Evolutionary conservation across 2,329 filamentous ascomycete genomes (phyloP).

Genomic region (Trichoderma atroviride): DNA sequence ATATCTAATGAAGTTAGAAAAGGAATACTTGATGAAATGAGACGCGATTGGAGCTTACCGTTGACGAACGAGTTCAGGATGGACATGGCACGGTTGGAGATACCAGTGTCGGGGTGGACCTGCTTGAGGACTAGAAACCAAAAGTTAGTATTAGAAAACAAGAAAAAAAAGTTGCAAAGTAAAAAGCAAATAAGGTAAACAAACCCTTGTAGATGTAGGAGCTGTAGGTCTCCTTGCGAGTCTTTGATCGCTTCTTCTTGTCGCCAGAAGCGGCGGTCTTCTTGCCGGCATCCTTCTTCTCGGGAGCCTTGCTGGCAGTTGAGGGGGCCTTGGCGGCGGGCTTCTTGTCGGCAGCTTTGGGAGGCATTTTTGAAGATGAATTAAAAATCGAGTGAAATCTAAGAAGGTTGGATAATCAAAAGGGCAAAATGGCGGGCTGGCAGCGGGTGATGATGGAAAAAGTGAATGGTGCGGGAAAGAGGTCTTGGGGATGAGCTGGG

Average conservation of each 20-base stretch:
- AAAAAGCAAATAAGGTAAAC: constrained; percentile 11
- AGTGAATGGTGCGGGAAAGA: constrained; percentile 51
- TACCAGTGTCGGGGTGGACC: constrained; percentile 99
- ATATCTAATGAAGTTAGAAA: constrained; percentile 65
- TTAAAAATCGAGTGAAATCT: constrained; percentile 23
- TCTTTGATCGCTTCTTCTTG: constrained; percentile 99
- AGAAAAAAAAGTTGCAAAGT: neutral
- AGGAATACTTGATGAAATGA: neutral
- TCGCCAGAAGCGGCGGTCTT: constrained; percentile 96
- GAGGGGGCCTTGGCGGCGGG: constrained; percentile 95
- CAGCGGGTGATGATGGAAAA: constrained; percentile 45
- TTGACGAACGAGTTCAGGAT: constrained; percentile 99
- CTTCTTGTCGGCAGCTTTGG: constrained; percentile 98
- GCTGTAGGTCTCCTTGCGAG: constrained; percentile 99
- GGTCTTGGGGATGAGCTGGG: constrained; percentile 55
- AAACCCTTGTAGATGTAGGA: constrained; percentile 99
- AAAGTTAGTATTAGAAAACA: constrained; percentile 21
- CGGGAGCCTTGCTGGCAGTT: constrained; percentile 67
- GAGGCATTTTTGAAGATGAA: constrained; percentile 74
- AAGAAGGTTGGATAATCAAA: constrained; percentile 29
- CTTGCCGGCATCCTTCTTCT: constrained; percentile 99
- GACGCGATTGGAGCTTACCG: constrained; percentile 58
- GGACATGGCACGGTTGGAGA: constrained; percentile 99
- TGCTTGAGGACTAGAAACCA: constrained; percentile 87
- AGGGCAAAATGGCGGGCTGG: constrained; percentile 32